Conservation (phyloP, 176 grass and related monocot species). For the Carex myosuroides region DNA sequence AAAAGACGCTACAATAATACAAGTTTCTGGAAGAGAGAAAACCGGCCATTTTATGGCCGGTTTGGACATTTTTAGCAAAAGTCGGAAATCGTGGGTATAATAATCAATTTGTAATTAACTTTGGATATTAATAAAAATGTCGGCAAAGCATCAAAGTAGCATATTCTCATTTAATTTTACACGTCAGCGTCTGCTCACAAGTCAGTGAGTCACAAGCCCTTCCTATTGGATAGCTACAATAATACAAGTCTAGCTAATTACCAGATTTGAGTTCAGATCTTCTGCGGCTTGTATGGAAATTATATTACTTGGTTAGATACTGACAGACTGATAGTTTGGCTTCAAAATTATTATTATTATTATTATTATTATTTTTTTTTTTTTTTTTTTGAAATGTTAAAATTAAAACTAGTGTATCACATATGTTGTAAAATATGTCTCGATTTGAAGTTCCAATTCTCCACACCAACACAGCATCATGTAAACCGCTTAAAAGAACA, state of each 20-base stretch:
- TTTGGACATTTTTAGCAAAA: no score
- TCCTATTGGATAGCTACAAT: neutral
- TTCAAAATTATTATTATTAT: neutral
- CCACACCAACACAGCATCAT: neutral
- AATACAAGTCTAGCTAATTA: neutral
- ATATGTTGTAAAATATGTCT: neutral
- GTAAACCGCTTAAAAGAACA: neutral
- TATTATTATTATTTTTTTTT: no score
- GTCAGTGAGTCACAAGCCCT: neutral
- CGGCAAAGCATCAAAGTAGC: neutral
- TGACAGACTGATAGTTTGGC: neutral
- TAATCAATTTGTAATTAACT: no score
- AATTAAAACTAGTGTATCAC: neutral
- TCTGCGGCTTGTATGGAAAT: neutral
- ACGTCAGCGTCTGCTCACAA: neutral
- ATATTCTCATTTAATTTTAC: constrained; percentile 7
- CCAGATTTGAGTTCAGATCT: neutral
- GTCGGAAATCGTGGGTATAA: no score
- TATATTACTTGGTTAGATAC: neutral
- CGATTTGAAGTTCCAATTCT: neutral
- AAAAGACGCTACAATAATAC: no score
- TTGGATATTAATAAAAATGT: no score
- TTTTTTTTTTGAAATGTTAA: no score
- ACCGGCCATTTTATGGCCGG: no score
- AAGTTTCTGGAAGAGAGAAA: no score